Conservation (phyloP, 129 eudicot genomes). For the Cynara cardunculus region DNA sequence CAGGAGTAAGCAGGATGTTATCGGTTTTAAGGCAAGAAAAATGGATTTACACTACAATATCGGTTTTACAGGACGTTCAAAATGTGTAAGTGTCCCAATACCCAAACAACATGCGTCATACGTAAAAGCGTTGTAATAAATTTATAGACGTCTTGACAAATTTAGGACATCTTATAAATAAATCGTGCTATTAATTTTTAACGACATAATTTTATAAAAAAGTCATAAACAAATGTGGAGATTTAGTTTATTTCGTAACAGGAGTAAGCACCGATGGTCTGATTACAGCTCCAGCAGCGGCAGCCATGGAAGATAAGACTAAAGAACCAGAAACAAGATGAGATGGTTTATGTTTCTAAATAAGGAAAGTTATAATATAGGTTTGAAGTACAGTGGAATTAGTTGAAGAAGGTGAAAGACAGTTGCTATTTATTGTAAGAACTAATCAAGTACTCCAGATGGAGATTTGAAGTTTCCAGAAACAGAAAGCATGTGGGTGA, state of each 20-base stretch:
- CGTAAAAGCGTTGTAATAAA: background rate
- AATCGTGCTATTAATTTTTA: no score
- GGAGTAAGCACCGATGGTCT: constrained; percentile 12
- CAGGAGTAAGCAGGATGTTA: no score
- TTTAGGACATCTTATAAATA: background rate
- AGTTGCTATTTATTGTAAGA: constrained; percentile 18
- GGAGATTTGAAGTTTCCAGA: constrained; percentile 15
- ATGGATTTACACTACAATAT: background rate
- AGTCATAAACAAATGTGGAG: background rate
- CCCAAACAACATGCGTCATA: background rate
- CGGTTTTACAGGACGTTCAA: background rate
- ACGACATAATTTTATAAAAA: background rate
- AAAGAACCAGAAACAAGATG: background rate
- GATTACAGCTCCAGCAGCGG: constrained; percentile 20
- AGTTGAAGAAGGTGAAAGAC: background rate
- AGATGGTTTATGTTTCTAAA: background rate
- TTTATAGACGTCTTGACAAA: background rate
- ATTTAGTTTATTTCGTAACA: background rate
- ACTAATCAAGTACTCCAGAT: background rate
- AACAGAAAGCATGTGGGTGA: constrained; percentile 20
- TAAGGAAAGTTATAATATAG: background rate
- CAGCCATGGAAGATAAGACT: constrained; percentile 10
- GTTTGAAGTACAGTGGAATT: background rate
- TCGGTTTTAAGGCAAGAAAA: background rate
- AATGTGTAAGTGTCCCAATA: background rate